Percentiles rank a stretch among this genome's conserved stretches.
These are phyloP conservation scores for Auxenochlorella pyrenoidosa DNA, from an alignment of 139 green algal species.

Conservation along the genomic window DNA sequence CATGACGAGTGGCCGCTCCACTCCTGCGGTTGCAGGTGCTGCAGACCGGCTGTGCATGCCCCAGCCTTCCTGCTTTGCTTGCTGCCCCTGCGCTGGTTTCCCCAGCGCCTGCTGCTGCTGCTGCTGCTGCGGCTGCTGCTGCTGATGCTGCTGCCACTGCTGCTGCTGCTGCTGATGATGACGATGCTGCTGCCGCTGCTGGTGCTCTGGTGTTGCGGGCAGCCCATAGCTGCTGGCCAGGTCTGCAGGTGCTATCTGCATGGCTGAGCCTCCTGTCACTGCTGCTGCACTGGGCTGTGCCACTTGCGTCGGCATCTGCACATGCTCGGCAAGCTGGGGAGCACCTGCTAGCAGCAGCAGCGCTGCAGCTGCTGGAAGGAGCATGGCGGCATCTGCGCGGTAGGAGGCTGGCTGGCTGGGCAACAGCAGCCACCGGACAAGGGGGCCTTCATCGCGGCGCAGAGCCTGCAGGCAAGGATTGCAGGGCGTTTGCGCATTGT, in stretches of 20 bases:
- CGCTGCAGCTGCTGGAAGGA: background rate
- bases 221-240: background rate
- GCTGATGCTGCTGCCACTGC: background rate
- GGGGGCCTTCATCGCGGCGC: no score
- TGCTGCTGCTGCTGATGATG: background rate
- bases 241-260: background rate
- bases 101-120: background rate
- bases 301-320: no score
- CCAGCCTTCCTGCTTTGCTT: background rate
- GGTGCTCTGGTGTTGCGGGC: background rate
- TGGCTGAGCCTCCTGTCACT: background rate
- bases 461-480: no score
- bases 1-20: background rate
- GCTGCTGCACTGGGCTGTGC: background rate
- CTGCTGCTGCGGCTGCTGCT: background rate
- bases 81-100: background rate
- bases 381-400: background rate
- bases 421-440: background rate
- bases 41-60: background rate
- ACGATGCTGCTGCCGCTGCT: background rate
- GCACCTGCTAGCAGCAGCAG: constrained; percentile 2
- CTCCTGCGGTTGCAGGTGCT: background rate
- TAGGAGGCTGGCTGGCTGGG: background rate
- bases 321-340: background rate
- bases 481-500: no score